Evolutionary conservation across 768 basidiomycete genomes (phyloP).

Genomic region (Pisolithus tinctorius): DNA sequence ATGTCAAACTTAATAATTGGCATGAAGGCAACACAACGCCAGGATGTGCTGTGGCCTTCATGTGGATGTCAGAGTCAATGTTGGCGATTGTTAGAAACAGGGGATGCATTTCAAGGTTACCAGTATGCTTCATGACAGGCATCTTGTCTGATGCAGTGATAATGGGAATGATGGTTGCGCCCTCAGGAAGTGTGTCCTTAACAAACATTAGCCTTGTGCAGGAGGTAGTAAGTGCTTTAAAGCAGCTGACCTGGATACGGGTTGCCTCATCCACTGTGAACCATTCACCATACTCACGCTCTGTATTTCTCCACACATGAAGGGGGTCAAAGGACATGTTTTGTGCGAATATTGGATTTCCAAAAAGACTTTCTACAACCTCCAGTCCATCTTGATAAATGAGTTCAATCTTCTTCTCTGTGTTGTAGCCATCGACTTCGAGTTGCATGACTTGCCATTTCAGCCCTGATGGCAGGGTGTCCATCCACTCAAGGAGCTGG

Average conservation of each 20-base stretch:
- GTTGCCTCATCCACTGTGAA: too few relatives aligned
- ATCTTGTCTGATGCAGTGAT: conserved; percentile 30
- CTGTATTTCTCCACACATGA: too few relatives aligned
- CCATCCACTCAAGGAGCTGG: conserved; percentile 14
- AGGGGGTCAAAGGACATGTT: too few relatives aligned
- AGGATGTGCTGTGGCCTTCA: conserved; percentile 18
- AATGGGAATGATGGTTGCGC: conserved; percentile 23
- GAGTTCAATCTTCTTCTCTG: too few relatives aligned
- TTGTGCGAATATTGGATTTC: too few relatives aligned
- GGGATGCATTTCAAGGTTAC: conserved; percentile 30
- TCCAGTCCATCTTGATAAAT: too few relatives aligned
- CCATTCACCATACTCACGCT: too few relatives aligned
- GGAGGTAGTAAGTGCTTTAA: not conserved
- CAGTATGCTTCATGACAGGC: conserved; percentile 21
- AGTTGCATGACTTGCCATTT: conserved; percentile 13
- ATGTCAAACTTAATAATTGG: conserved; percentile 25
- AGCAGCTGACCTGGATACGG: not conserved
- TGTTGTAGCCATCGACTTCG: not conserved
- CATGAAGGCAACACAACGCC: conserved; percentile 19
- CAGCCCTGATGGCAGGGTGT: conserved; percentile 16
- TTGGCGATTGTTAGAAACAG: conserved; percentile 27
- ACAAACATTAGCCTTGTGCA: too few relatives aligned
- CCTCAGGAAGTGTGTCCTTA: too few relatives aligned
- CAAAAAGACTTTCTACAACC: too few relatives aligned
- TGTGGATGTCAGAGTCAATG: conserved; percentile 21